These are phyloP conservation scores for Platismatia glauca DNA, from an alignment of 495 filamentous ascomycete species.

Conservation along the genomic window DNA sequence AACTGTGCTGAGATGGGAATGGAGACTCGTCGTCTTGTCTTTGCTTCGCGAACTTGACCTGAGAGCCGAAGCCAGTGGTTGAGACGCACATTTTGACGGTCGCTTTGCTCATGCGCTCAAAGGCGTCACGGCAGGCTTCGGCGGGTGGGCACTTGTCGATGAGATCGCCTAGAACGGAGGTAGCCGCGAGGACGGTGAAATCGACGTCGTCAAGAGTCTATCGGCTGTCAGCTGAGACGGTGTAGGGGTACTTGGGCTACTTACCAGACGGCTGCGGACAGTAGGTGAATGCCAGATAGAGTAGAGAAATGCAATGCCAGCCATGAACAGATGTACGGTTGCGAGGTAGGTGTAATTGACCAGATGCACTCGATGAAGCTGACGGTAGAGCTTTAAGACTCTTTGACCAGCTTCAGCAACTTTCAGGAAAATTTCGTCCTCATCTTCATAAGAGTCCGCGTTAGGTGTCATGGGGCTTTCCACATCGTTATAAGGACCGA, in stretches of 20 bases:
- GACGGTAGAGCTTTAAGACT: conserved; percentile 81
- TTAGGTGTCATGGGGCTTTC: conserved; percentile 47
- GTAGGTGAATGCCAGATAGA: conserved; percentile 93
- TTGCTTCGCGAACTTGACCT: conserved; percentile 27
- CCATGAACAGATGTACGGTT: conserved; percentile 98
- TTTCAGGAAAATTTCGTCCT: conserved; percentile 84
- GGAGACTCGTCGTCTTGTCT: conserved; percentile 19
- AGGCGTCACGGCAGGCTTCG: conserved; percentile 83
- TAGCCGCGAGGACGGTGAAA: conserved; percentile 90
- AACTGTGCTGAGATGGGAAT: conserved; percentile 10
- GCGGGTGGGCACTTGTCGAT: conserved; percentile 73
- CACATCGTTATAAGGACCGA: conserved; percentile 59
- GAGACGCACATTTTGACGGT: conserved; percentile 86
- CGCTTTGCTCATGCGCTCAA: conserved; percentile 90
- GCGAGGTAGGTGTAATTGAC: conserved; percentile 95
- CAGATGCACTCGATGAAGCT: conserved; percentile 75
- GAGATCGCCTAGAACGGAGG: conserved; percentile 70
- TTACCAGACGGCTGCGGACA: conserved; percentile 73
- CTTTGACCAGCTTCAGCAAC: conserved; percentile 92
- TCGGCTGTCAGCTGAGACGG: conserved; percentile 1
- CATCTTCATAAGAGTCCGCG: conserved; percentile 63
- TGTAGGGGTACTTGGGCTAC: conserved; percentile 24
- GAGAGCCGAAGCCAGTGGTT: conserved; percentile 68
- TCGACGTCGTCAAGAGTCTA: conserved; percentile 92
- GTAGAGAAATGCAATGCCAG: conserved; percentile 90